Evolutionary conservation across 2,329 filamentous ascomycete genomes (phyloP).

Genomic region (Diaporthe sp.): DNA sequence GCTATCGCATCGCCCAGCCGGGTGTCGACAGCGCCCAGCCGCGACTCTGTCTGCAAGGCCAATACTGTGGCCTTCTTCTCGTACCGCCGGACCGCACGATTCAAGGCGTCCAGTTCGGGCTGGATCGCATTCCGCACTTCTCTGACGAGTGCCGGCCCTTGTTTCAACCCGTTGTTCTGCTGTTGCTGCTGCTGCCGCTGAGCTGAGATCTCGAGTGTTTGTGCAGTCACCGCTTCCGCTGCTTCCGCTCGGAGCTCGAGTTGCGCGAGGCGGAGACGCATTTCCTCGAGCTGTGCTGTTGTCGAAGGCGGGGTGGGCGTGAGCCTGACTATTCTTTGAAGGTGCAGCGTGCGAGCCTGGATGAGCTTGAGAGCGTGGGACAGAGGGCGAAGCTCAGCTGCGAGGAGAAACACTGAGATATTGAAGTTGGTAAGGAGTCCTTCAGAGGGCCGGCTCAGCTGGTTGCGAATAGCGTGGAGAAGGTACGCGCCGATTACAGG

Average conservation of each 20-base stretch:
- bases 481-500: slow-evolving; percentile 86
- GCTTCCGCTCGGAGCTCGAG: slow-evolving; percentile 72
- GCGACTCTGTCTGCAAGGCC: slow-evolving; percentile 81
- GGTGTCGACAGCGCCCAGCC: slow-evolving; percentile 79
- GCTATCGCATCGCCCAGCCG: slow-evolving; percentile 83
- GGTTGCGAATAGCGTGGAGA: slow-evolving; percentile 83
- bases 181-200: slow-evolving; percentile 46
- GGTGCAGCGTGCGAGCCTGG: slow-evolving; percentile 81
- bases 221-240: slow-evolving; percentile 50
- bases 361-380: slow-evolving; percentile 87
- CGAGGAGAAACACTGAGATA: slow-evolving; percentile 89
- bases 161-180: slow-evolving; percentile 53
- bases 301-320: slow-evolving; percentile 60
- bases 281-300: slow-evolving; percentile 63
- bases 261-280: slow-evolving; percentile 77
- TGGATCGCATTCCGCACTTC: slow-evolving; percentile 78
- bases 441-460: slow-evolving; percentile 86
- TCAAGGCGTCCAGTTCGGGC: slow-evolving; percentile 88
- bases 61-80: slow-evolving; percentile 88
- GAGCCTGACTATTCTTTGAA: slow-evolving; percentile 79
- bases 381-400: slow-evolving; percentile 86
- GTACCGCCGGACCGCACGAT: slow-evolving; percentile 89
- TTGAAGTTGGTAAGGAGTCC: slow-evolving; percentile 94
- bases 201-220: slow-evolving; percentile 41
- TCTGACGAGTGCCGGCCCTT: slow-evolving; percentile 60